phyloP scores from a whole-genome alignment of 352 stramenopile species.

The Phytophthora hibernalis region DNA sequence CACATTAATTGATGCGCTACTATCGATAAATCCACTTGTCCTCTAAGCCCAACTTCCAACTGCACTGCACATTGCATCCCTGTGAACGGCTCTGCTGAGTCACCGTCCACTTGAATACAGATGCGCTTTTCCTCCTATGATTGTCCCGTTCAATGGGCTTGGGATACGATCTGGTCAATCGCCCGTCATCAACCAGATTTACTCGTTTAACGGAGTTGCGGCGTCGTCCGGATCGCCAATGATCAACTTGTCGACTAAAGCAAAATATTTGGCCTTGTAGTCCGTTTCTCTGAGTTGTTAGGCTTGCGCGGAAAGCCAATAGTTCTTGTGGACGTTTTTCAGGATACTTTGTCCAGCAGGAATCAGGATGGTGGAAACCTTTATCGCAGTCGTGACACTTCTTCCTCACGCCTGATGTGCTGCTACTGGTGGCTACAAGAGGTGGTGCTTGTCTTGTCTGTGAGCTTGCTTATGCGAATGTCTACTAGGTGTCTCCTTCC shows the following conservation, averaged over 20 bases:
- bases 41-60: not conserved
- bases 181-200: slow-evolving; percentile 3
- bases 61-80: slow-evolving; percentile 5
- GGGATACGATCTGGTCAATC: slow-evolving; percentile 1
- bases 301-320: not conserved
- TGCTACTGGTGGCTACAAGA: not conserved
- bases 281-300: not conserved
- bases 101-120: slow-evolving; percentile 3
- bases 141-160: slow-evolving; percentile 16
- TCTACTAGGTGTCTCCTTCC: not conserved
- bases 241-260: slow-evolving; percentile 6
- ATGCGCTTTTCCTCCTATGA: not conserved
- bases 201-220: slow-evolving; percentile 10
- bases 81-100: slow-evolving; percentile 1
- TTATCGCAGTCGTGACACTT: slow-evolving; percentile 6
- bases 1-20: slow-evolving; percentile 12
- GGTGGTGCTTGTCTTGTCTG: not conserved
- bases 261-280: slow-evolving; percentile 15
- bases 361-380: not conserved
- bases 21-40: slow-evolving; percentile 15
- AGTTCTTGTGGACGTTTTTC: slow-evolving; percentile 3
- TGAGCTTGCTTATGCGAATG: not conserved
- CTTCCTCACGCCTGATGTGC: not conserved
- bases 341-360: slow-evolving; percentile 6
- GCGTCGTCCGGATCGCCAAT: not conserved